Base-by-base conservation (phyloP, 2,329 filamentous ascomycete genomes). In the Colletotrichum noveboracense region DNA sequence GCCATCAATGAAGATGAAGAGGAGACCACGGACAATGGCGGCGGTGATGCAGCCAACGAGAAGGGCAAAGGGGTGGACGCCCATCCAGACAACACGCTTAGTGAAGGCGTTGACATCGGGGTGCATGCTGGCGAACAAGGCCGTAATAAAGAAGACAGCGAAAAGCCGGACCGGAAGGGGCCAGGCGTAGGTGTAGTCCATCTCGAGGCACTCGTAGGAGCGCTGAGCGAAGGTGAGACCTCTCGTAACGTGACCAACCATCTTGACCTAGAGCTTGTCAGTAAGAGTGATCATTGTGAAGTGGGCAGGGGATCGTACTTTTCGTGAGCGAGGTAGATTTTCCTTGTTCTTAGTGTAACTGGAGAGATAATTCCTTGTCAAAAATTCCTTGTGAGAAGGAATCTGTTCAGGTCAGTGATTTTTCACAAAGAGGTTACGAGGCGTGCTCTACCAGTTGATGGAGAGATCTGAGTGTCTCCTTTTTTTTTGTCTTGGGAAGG, bases 1-100 rank as follows among this genome's bases (percentile, higher is more conserved):
- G 14, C 70, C 70, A 13, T 76, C 74, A 24, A 76, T 71, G 60
- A 76, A 75, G 66, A 66, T 13, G 28, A 76, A 76, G 24, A 76
- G 62, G 3, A 76, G 48, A n/a, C 16, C 36, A 12, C 66, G 36
- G 13, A 76, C 30, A 14, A 76, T 13, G n/a, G 43, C 60, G 6
- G 74, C 74, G 9, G 36, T 66, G 66, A 14, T 9, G 38, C 62
- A 76, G 48, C 74, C 74, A 24, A 76, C 36, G 7, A 62, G 7
- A 18, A 74, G 36, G 7, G 74, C 74, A 21, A 76, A 24, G 28
- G 74, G 74, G 36, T 70, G 60, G 61, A 75, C 71, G 6, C 55
- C 18, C 14, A 28, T 16, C 74, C 74, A 76, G 36, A 76, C 13
- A 9, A 21, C 18, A 8, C 26, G 34, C 38, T 74, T 75, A 26